Conservation (phyloP, 2,329 filamentous ascomycete genomes). For the Geosmithia morbida region DNA sequence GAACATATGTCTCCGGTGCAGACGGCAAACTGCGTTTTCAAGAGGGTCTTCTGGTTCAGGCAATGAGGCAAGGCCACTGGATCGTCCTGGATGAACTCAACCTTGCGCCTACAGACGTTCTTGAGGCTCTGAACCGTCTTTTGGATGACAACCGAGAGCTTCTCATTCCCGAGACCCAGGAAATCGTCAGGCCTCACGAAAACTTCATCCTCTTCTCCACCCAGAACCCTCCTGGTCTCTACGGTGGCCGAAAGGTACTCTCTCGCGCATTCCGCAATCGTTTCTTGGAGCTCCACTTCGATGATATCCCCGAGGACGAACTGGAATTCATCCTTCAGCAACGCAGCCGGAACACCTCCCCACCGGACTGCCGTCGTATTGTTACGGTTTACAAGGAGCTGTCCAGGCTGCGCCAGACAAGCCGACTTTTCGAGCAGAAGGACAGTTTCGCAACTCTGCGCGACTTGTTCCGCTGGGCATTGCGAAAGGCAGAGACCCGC, state of each 20-base stretch:
- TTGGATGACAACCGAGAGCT: slow-evolving; percentile 94
- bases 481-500: slow-evolving; percentile 69
- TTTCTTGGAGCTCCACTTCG: slow-evolving; percentile 93
- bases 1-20: slow-evolving; percentile 76
- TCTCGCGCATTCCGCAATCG: slow-evolving; percentile 93
- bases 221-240: slow-evolving; percentile 89
- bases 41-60: slow-evolving; percentile 86
- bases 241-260: slow-evolving; percentile 85
- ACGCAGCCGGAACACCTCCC: slow-evolving; percentile 72
- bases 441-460: slow-evolving; percentile 92
- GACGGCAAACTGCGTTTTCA: slow-evolving; percentile 83
- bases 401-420: slow-evolving; percentile 77
- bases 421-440: slow-evolving; percentile 87
- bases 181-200: slow-evolving; percentile 78
- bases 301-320: slow-evolving; percentile 93
- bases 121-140: slow-evolving; percentile 89
- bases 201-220: slow-evolving; percentile 98
- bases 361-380: slow-evolving; percentile 82
- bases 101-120: slow-evolving; percentile 86
- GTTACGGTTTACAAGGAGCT: slow-evolving; percentile 90
- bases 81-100: slow-evolving; percentile 97
- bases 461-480: slow-evolving; percentile 91
- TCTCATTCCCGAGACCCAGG: slow-evolving; percentile 90
- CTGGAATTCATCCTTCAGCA: slow-evolving; percentile 82
- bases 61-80: slow-evolving; percentile 88